phyloP scores from a whole-genome alignment of 2,329 filamentous ascomycete genomes.

The Corniculantispora saksenae region DNA sequence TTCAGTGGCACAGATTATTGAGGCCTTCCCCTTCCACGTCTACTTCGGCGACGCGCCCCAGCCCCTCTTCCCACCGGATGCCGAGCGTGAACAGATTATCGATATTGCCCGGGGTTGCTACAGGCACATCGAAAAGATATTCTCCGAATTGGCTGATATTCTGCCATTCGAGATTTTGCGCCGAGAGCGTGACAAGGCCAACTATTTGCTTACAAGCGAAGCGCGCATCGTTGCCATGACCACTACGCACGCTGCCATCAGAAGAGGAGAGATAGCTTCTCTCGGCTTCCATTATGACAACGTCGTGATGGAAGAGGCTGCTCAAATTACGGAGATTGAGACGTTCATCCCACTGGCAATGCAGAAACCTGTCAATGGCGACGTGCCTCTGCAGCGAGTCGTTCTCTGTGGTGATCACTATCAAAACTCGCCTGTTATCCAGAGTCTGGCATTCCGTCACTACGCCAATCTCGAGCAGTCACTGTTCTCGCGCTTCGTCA shows the following conservation, averaged over 20 bases:
- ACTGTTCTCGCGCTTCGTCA: conserved; percentile 86
- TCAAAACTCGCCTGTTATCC: conserved; percentile 94
- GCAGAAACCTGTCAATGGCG: conserved; percentile 74
- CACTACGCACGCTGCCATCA: conserved; percentile 94
- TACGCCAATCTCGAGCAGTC: conserved; percentile 97
- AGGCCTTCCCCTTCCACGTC: conserved; percentile 80
- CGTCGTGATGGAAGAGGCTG: conserved; percentile 96
- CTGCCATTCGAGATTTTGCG: conserved; percentile 93
- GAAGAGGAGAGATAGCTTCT: conserved; percentile 82
- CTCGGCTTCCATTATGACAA: conserved; percentile 98
- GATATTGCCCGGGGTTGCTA: conserved; percentile 85
- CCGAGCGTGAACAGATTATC: conserved; percentile 65
- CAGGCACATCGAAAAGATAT: conserved; percentile 84
- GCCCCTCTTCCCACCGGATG: conserved; percentile 72
- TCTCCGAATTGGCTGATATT: conserved; percentile 88
- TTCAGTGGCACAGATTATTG: conserved; percentile 62
- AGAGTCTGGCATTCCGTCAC: conserved; percentile 89
- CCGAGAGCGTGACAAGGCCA: conserved; percentile 86
- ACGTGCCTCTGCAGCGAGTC: conserved; percentile 79
- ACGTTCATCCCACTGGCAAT: conserved; percentile 94
- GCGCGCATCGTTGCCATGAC: conserved; percentile 99
- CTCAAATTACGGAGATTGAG: conserved; percentile 96
- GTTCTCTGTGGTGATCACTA: conserved; percentile 94
- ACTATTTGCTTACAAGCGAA: conserved; percentile 92
- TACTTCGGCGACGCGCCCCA: conserved; percentile 90